Evolutionary conservation across 2,329 filamentous ascomycete genomes (phyloP).

Genomic region (Xylariaceae sp.): DNA sequence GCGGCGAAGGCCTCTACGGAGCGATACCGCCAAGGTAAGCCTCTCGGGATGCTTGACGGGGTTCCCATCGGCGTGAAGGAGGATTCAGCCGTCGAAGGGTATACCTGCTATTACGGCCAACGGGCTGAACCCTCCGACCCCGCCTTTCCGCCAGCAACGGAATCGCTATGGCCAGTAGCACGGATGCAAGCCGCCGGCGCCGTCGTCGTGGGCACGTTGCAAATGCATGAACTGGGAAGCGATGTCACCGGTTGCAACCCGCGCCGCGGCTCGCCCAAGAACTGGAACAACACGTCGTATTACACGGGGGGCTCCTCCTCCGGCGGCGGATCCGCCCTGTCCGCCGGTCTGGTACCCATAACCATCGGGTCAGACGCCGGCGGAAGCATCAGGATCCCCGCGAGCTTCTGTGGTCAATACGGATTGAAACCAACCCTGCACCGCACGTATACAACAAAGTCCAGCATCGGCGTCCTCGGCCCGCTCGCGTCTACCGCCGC

Average conservation of each 20-base stretch:
- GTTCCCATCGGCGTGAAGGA: slow-evolving; percentile 83
- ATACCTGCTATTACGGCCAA: slow-evolving; percentile 63
- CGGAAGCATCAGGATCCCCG: slow-evolving; percentile 69
- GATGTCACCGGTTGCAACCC: slow-evolving; percentile 84
- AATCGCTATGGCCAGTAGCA: slow-evolving; percentile 66
- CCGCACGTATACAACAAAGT: slow-evolving; percentile 56
- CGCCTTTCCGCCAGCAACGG: slow-evolving; percentile 47
- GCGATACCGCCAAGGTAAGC: slow-evolving; percentile 63
- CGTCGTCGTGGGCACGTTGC: slow-evolving; percentile 69
- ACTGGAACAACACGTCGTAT: slow-evolving; percentile 72
- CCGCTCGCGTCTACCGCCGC: slow-evolving; percentile 72
- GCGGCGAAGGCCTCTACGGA: slow-evolving; percentile 70
- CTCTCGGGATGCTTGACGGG: slow-evolving; percentile 70
- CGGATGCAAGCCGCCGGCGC: slow-evolving; percentile 72
- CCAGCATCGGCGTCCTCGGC: slow-evolving; percentile 60
- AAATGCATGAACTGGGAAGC: slow-evolving; percentile 76
- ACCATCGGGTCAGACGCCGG: slow-evolving; percentile 72
- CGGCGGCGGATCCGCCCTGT: slow-evolving; percentile 67
- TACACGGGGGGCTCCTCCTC: slow-evolving; percentile 80
- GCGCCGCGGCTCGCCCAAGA: slow-evolving; percentile 67
- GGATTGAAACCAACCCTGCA: slow-evolving; percentile 77
- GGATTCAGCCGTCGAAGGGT: slow-evolving; percentile 68
- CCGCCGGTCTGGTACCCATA: slow-evolving; percentile 69
- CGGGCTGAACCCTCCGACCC: slow-evolving; percentile 51
- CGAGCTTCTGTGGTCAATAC: slow-evolving; percentile 73